Base-by-base conservation (phyloP, 2,329 filamentous ascomycete genomes). In the Chaetomium globosum region DNA sequence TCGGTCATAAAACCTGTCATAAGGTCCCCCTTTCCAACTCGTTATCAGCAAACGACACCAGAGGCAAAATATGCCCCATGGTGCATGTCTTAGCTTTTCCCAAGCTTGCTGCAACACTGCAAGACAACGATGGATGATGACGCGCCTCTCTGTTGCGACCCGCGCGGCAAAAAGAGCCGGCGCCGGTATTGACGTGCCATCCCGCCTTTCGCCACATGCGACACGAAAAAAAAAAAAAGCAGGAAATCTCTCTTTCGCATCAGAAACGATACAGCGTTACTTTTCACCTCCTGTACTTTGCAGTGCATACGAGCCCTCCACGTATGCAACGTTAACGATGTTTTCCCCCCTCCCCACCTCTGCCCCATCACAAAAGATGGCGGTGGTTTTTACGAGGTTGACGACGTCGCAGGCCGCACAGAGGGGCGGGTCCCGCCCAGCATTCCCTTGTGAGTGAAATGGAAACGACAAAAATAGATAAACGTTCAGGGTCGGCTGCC, bases 391-490 rank as follows among this genome's bases (percentile, higher is more conserved):
- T 57, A 61, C 63, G 63, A 65, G 54, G 8, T 43, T 43, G 31
- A n/a, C 31, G 31, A 39, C 54, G 21, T 36, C n/a, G 19, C 23
- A 43, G 39, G 13, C 39, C 39, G 39, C 39, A 19, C n/a, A 48
- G 4, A 48, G 46, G 39, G 46, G 16, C 26, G 51, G 26, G 23
- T 16, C 19, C 9, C 23, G 51, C 7, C 30, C 53, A 43, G 12
- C 53, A 57, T 57, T 49, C 39, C 54, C 21, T 28, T 54, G 39
- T 30, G 56, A 12, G 3, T 26, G 19, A 28, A 52, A 33, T 12
- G 33, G 33, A 19, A 21, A 30, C 13, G 21, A 52, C 26, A 46
- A 64, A 64, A 64, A 64, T 64, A 64, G 63, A 64, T 60, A 49
- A 43, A 19, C 39, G 39, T 43, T 43, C 39, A 61, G 51, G 61